A percentile compares a stretch with the other conserved stretches of the same genome.
These are phyloP conservation scores for Barnettozyma vustinii DNA, from an alignment of 805 yeast species.

Conservation along the genomic window DNA sequence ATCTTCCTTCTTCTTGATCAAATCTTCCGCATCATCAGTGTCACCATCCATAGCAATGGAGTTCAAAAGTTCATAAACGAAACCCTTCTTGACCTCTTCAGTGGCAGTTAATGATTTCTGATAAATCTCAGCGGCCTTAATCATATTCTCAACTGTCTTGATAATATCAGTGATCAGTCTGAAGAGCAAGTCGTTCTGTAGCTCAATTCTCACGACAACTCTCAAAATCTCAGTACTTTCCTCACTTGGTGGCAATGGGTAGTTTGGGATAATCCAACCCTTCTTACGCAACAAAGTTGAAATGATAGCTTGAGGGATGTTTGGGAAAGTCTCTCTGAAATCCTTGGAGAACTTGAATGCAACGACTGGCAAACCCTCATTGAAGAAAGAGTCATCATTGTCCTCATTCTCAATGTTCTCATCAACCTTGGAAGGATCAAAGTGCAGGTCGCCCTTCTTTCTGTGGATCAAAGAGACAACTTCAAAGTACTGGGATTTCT, in stretches of 20 bases:
- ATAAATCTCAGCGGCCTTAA: constrained; percentile 37
- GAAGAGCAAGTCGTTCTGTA: constrained; percentile 57
- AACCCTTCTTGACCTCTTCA: constrained; percentile 25
- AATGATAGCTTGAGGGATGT: constrained; percentile 73
- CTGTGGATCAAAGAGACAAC: constrained; percentile 78
- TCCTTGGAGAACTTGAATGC: constrained; percentile 69
- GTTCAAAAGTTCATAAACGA: constrained; percentile 42
- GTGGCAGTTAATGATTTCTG: constrained; percentile 8
- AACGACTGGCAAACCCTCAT: constrained; percentile 85
- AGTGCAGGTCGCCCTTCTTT: constrained; percentile 33
- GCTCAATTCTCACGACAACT: constrained; percentile 72
- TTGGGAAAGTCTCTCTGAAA: constrained; percentile 59
- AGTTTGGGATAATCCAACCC: constrained; percentile 89
- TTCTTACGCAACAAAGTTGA: constrained; percentile 68
- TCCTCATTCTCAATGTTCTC: constrained; percentile 27
- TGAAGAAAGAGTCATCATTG: constrained; percentile 40
- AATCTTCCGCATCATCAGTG: constrained; percentile 25
- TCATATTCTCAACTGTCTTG: constrained; percentile 46
- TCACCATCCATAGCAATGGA: constrained; percentile 54
- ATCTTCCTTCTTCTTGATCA: constrained; percentile 13
- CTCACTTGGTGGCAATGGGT: constrained; percentile 65
- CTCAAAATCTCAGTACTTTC: constrained; percentile 66
- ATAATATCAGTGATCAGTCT: constrained; percentile 59
- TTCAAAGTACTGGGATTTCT: constrained; percentile 59
- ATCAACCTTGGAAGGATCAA: constrained; percentile 17